These are phyloP conservation scores for Tylopilus cervinicoccineus DNA, from an alignment of 768 basidiomycete species.

Conservation along the genomic window DNA sequence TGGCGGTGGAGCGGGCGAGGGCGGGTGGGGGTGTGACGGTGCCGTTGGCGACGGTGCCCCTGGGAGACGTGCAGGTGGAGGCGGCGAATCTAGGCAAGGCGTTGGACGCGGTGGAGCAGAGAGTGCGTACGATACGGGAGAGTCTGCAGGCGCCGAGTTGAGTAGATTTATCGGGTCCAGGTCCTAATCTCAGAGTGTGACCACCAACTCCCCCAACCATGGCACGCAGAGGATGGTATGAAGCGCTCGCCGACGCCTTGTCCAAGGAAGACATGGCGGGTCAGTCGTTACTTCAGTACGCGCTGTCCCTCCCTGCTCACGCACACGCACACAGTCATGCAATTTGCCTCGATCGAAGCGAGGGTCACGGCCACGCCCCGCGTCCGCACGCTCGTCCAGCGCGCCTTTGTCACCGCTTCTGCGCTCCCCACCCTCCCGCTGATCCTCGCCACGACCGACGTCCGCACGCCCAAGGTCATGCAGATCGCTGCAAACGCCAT, in stretches of 20 bases:
- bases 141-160: conserved; percentile 35
- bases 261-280: conserved; percentile 36
- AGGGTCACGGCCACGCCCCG: conserved; percentile 40
- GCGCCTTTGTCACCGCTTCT: conserved; percentile 48
- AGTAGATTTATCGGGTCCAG: not conserved
- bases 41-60: conserved; percentile 17
- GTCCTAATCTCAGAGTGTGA: not conserved
- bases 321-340: conserved; percentile 43
- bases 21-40: conserved; percentile 11
- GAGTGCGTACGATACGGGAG: conserved; percentile 46
- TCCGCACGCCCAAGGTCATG: conserved; percentile 62
- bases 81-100: conserved; percentile 42
- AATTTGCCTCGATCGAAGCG: conserved; percentile 38
- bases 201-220: not conserved
- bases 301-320: too few relatives aligned
- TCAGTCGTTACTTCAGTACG: not conserved
- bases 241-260: conserved; percentile 41
- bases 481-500: conserved; percentile 16
- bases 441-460: conserved; percentile 65
- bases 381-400: conserved; percentile 64
- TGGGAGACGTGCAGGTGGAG: conserved; percentile 43
- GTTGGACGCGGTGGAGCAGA: conserved; percentile 57
- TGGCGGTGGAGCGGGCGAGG: conserved; percentile 43
- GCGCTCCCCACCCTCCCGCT: conserved; percentile 49
- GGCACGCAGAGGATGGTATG: conserved; percentile 42